Percentiles rank a stretch among this genome's conserved stretches.
Evolutionary conservation across 306 rosid genomes (phyloP).

Genomic region (Mucuna pruriens): DNA sequence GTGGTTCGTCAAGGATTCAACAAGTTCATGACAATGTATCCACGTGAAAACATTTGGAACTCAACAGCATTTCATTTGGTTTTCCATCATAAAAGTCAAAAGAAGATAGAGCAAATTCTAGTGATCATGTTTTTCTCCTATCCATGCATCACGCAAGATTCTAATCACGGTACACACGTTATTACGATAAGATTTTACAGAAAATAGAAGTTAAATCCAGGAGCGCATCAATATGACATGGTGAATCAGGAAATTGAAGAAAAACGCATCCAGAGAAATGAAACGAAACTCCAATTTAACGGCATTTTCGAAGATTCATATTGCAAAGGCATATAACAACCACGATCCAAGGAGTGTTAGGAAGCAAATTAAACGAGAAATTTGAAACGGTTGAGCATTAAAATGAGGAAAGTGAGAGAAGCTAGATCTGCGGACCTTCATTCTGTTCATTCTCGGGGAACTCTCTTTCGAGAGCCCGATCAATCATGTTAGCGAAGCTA

Average conservation of each 20-base stretch:
- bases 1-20: constrained; percentile 1
- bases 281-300: constrained; percentile 22
- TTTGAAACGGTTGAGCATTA: constrained; percentile 7
- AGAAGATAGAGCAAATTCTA: constrained; percentile 8
- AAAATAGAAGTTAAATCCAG: neutral
- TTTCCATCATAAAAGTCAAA: constrained; percentile 14
- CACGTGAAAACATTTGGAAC: neutral
- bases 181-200: neutral
- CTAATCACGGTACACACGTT: neutral
- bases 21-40: constrained; percentile 5
- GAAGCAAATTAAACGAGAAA: neutral
- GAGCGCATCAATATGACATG: neutral
- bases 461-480: constrained; percentile 90
- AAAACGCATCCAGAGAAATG: constrained; percentile 1
- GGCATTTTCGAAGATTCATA: constrained; percentile 39
- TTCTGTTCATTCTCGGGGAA: constrained; percentile 87
- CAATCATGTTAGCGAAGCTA: constrained; percentile 88
- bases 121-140: neutral
- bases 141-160: neutral
- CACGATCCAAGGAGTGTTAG: constrained; percentile 12
- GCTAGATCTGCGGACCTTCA: constrained; percentile 67
- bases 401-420: constrained; percentile 31
- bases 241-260: constrained; percentile 13
- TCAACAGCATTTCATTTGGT: neutral
- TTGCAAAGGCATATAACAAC: constrained; percentile 17